These are phyloP conservation scores for Laburnicola sp. DNA, from an alignment of 2,329 filamentous ascomycete genomes.

Conservation along the genomic window DNA sequence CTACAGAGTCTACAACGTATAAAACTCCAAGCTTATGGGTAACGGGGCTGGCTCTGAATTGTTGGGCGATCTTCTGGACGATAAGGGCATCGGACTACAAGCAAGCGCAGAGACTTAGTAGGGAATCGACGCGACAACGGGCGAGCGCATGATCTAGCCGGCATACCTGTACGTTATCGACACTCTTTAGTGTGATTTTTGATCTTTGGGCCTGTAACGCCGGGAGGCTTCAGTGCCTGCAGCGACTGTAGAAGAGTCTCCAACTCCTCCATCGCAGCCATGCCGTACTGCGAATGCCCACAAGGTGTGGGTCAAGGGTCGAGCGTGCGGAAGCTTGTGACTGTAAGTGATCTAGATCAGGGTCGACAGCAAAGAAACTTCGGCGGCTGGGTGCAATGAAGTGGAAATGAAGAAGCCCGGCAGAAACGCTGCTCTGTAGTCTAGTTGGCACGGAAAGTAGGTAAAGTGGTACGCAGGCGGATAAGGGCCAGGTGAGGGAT, in stretches of 20 bases:
- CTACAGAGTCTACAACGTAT: conserved; percentile 99
- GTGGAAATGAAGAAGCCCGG: no score
- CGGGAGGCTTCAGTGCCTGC: conserved; percentile 86
- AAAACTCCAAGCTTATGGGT: conserved; percentile 98
- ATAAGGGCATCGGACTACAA: conserved; percentile 87
- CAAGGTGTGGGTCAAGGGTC: no score
- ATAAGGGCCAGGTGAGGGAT: conserved; percentile 26
- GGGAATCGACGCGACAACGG: conserved; percentile 12
- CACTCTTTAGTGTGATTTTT: conserved; percentile 84
- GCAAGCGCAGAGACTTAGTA: conserved; percentile 30
- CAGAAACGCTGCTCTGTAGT: conserved; percentile 8
- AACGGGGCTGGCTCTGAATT: conserved; percentile 91
- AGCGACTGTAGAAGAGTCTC: conserved; percentile 89
- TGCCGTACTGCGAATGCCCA: conserved; percentile 21
- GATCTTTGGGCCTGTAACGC: conserved; percentile 92
- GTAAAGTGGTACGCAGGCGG: conserved; percentile 22
- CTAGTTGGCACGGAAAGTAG: conserved; percentile 31
- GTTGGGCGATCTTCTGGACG: conserved; percentile 94
- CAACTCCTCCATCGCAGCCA: conserved; percentile 84
- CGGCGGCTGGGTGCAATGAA: conserved; percentile 10
- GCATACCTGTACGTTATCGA: conserved; percentile 54
- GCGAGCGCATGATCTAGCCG: conserved; percentile 2
- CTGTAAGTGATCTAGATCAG: conserved; percentile 13
- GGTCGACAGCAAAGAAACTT: conserved; percentile 21
- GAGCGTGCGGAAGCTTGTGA: no score